A percentile compares a stretch with the other conserved stretches of the same genome.
phyloP scores from a whole-genome alignment of 2,329 filamentous ascomycete species.

The Tolypocladium tundrense region DNA sequence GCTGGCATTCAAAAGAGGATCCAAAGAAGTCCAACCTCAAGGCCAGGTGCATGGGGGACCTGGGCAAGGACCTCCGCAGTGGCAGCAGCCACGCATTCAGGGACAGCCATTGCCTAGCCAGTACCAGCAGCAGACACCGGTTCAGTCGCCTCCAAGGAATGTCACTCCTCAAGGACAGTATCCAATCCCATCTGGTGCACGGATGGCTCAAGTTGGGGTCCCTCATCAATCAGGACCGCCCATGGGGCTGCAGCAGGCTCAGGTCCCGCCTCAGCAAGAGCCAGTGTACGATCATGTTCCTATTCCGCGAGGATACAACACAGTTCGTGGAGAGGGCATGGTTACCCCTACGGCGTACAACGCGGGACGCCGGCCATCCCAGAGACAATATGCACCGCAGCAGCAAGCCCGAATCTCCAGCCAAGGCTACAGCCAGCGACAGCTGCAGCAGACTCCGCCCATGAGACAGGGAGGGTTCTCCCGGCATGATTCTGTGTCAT shows the following conservation, averaged over 20 bases:
- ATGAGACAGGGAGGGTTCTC: not conserved
- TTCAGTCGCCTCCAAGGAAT: not conserved
- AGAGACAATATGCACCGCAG: conserved; percentile 3
- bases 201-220: not conserved
- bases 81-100: conserved; percentile 1
- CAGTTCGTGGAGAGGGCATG: conserved; percentile 25
- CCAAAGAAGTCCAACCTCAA: conserved; percentile 11
- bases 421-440: conserved; percentile 2
- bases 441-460: conserved; percentile 1
- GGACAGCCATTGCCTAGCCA: conserved; percentile 8
- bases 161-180: not conserved
- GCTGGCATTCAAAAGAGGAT: conserved; percentile 16
- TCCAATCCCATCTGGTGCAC: not conserved
- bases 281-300: conserved; percentile 26
- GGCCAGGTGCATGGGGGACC: not conserved
- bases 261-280: conserved; percentile 9
- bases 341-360: conserved; percentile 18
- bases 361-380: conserved; percentile 6
- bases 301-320: conserved; percentile 24
- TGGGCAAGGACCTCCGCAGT: not conserved
- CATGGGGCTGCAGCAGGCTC: not conserved
- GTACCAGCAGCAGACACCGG: conserved; percentile 1
- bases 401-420: conserved; percentile 5
- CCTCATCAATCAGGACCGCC: not conserved
- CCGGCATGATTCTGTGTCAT: conserved; percentile 1